A percentile compares a stretch with the other conserved stretches of the same genome.
phyloP scores from a whole-genome alignment of 805 yeast species.

The Saturnispora hagleri region DNA sequence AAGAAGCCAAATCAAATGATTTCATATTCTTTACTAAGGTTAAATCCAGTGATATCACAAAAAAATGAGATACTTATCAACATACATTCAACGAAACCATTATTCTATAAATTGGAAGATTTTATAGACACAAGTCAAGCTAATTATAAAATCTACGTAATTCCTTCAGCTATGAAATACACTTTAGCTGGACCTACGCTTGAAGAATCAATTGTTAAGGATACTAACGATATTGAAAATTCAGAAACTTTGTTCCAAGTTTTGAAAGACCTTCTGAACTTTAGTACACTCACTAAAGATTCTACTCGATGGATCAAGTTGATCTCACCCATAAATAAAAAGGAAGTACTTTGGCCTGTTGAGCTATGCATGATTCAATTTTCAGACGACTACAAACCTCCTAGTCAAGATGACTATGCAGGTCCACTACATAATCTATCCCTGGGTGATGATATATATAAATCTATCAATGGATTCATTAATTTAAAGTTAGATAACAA shows the following conservation, averaged over 20 bases:
- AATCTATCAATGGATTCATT: slow-evolving; percentile 21
- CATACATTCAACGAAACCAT: slow-evolving; percentile 20
- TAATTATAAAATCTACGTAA: neutral
- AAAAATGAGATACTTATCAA: slow-evolving; percentile 36
- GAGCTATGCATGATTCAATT: slow-evolving; percentile 54
- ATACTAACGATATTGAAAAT: slow-evolving; percentile 25
- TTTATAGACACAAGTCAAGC: slow-evolving; percentile 21
- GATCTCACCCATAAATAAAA: slow-evolving; percentile 31
- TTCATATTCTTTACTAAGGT: slow-evolving; percentile 28
- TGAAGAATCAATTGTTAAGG: slow-evolving; percentile 1
- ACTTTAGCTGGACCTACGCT: neutral
- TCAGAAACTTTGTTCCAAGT: slow-evolving; percentile 53
- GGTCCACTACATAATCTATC: slow-evolving; percentile 20
- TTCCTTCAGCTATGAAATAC: slow-evolving; percentile 5
- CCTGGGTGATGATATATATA: slow-evolving; percentile 10
- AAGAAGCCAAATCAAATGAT: slow-evolving; percentile 2
- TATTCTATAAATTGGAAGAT: slow-evolving; percentile 25
- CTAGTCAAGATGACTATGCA: neutral
- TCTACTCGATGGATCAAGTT: slow-evolving; percentile 39
- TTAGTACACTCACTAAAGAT: neutral
- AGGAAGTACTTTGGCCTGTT: slow-evolving; percentile 66
- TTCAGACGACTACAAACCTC: slow-evolving; percentile 18
- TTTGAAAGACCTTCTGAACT: slow-evolving; percentile 48
- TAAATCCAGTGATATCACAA: slow-evolving; percentile 40
- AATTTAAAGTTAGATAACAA: slow-evolving; percentile 8